These are phyloP conservation scores for Warburgia ugandensis DNA, from an alignment of 164 flowering plant genomes.

Conservation along the genomic window DNA sequence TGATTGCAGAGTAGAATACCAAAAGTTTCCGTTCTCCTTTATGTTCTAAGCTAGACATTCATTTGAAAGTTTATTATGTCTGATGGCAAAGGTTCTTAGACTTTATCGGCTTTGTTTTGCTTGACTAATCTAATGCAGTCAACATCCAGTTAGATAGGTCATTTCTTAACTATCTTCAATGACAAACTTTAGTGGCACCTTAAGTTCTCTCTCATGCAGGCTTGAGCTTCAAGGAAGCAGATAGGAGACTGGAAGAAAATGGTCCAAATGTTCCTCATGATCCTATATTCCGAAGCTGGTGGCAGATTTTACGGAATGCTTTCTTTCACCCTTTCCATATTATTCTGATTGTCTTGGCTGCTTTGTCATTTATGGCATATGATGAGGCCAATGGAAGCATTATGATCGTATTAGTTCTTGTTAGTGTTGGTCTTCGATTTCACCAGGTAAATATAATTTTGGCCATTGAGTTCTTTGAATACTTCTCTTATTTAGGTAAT, in stretches of 20 bases:
- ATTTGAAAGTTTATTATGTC: not conserved
- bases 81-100: not conserved
- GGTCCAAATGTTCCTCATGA: conserved; percentile 67
- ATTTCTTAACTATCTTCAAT: not conserved
- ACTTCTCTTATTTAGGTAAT: not conserved
- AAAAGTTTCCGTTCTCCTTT: not conserved
- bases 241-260: conserved; percentile 46
- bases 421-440: conserved; percentile 65
- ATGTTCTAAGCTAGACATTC: not conserved
- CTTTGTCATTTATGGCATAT: conserved; percentile 41
- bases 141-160: not conserved
- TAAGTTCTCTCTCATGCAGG: conserved; percentile 28
- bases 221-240: conserved; percentile 70
- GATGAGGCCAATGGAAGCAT: conserved; percentile 59
- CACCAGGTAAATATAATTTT: conserved; percentile 40
- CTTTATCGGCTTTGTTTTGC: not conserved
- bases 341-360: conserved; percentile 55
- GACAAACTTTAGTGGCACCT: not conserved
- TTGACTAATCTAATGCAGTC: not conserved
- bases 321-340: conserved; percentile 74
- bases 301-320: conserved; percentile 74
- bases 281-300: conserved; percentile 58
- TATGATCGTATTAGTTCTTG: conserved; percentile 56
- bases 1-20: too few relatives aligned
- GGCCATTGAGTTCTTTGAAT: not conserved